Evolutionary conservation across 306 rosid genomes (phyloP), one percentile per base, ranked within the genome.

Genomic region (Ormosia emarginata): DNA sequence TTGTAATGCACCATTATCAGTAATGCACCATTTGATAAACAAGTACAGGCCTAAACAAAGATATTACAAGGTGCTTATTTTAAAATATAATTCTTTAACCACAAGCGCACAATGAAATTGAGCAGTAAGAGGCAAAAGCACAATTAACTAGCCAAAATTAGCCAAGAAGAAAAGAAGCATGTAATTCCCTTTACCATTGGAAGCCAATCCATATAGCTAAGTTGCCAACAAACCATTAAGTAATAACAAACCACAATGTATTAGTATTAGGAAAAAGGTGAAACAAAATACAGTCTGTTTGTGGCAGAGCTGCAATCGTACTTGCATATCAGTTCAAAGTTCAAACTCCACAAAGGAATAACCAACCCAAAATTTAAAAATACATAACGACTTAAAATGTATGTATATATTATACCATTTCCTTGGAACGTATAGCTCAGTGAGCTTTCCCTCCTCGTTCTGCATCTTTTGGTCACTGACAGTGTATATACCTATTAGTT

Each of bases 391-490:
- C 8, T 15, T 11, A 14, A n/a, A 61, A 17, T 59, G 3, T 3
- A 56, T 6, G 36, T 10, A 12, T 39, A 8, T 24, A 53, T n/a
- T n/a, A n/a, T 82, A 91, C 93, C 93, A 91, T 81, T 91, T 91
- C 62, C 95, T 81, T 11, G 93, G 95, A 68, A 91, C 80, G 75
- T 91, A 91, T 18, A 91, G 92, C 57, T 88, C 92, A 0, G 93
- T 91, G 85, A 91, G 77, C 3, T 81, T 66, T 0, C 93, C 93
- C 36, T 91, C 95, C 40, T 90, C 90, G 83, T 90, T 90, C 81
- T 90, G 89, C 92, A 88, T 90, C 62, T 79, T 88, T 15, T 74
- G 66, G 17, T 1, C 7, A 9, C 2, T 17, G 52, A 55, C 9
- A 9, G 3, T 17, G 52, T 62, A 24, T 34, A 6, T 73, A 32